Percentiles rank a stretch among this genome's conserved stretches.
Conservation (phyloP, 495 filamentous ascomycete species). For the Bryoglossum gracile region DNA sequence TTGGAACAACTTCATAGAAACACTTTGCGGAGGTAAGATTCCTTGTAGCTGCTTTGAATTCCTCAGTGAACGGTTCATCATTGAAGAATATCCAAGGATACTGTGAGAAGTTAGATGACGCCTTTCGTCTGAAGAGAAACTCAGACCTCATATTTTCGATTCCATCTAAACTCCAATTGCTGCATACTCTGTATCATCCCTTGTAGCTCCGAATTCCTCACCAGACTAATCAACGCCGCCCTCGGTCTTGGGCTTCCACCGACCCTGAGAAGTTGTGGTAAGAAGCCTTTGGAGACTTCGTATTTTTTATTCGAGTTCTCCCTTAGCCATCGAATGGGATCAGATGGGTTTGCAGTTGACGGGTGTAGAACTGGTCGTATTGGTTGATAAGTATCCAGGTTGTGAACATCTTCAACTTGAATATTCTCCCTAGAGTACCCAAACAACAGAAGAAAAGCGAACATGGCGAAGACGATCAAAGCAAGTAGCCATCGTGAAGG, state of each 20-base stretch:
- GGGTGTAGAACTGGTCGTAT: slow-evolving; percentile 19
- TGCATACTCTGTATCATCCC: slow-evolving; percentile 76
- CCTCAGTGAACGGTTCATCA: slow-evolving; percentile 83
- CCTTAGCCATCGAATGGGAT: slow-evolving; percentile 31
- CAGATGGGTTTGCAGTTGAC: slow-evolving; percentile 20
- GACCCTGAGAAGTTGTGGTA: not conserved
- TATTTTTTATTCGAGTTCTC: slow-evolving; percentile 32
- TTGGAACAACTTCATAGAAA: slow-evolving; percentile 64
- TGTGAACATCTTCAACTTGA: not conserved
- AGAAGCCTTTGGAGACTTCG: slow-evolving; percentile 16
- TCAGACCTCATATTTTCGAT: slow-evolving; percentile 46
- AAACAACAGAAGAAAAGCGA: not conserved
- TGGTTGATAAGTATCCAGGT: slow-evolving; percentile 19
- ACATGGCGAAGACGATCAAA: not conserved
- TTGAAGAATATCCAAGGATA: slow-evolving; percentile 99
- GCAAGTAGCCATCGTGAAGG: not conserved
- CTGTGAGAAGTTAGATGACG: slow-evolving; percentile 54
- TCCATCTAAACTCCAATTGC: slow-evolving; percentile 92
- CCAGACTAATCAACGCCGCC: slow-evolving; percentile 84
- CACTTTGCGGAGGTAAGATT: slow-evolving; percentile 71
- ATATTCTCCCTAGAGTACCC: not conserved
- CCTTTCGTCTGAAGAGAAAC: not conserved
- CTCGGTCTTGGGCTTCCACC: slow-evolving; percentile 2
- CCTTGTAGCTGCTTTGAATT: slow-evolving; percentile 76
- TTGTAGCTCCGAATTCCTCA: slow-evolving; percentile 78